These are phyloP conservation scores for Taphrina confusa DNA, from an alignment of 1,139 yeast genomes.

Conservation along the genomic window DNA sequence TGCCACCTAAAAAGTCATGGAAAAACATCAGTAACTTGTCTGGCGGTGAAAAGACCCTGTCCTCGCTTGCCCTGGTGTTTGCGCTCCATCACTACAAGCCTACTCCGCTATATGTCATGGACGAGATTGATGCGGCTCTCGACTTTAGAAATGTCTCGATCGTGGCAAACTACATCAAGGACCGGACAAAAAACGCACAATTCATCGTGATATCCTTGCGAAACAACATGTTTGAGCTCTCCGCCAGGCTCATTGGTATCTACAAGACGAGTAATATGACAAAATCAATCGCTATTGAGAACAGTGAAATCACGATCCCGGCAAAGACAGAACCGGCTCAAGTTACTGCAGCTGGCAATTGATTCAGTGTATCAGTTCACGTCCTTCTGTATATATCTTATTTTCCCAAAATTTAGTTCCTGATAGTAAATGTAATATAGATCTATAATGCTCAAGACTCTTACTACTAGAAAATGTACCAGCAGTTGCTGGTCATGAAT, in stretches of 20 bases:
- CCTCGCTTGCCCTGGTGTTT: conserved; percentile 92
- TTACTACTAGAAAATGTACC: no score
- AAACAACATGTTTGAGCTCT: conserved; percentile 96
- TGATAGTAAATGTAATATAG: no score
- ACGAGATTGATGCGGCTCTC: conserved; percentile 97
- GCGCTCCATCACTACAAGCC: conserved; percentile 96
- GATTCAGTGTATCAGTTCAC: no score
- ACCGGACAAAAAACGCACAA: conserved; percentile 93
- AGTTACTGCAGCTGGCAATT: no score
- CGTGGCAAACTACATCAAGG: conserved; percentile 95
- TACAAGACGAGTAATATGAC: conserved; percentile 85
- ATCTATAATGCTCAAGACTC: no score
- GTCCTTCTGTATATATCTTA: no score
- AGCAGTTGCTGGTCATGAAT: no score
- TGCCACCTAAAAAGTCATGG: conserved; percentile 99
- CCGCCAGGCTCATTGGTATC: conserved; percentile 90
- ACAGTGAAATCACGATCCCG: conserved; percentile 14
- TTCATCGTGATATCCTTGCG: conserved; percentile 92
- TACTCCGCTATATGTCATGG: conserved; percentile 97
- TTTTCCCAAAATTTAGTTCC: no score
- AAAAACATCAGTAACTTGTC: conserved; percentile 89
- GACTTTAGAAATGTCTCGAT: conserved; percentile 96
- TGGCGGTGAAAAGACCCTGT: conserved; percentile 96
- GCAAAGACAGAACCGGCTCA: conserved; percentile 1
- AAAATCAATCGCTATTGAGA: conserved; percentile 25